Conservation (phyloP, 2,329 filamentous ascomycete species). For the Tolypocladium guangdongense region DNA sequence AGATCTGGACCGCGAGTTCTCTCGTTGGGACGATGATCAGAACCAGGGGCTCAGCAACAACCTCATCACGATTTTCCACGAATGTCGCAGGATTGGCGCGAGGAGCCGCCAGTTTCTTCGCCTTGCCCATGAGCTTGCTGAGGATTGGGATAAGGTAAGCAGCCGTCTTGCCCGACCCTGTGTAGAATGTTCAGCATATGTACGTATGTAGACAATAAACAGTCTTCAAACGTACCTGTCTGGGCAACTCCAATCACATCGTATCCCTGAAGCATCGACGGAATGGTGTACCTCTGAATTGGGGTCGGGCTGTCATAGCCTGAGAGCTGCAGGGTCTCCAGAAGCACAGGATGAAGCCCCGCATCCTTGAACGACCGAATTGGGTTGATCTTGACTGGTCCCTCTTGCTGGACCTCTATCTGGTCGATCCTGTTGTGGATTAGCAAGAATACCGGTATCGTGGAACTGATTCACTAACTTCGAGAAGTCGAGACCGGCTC, state of each 20-base stretch:
- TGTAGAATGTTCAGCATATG: background rate
- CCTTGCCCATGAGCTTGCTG: constrained; percentile 91
- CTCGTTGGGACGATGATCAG: constrained; percentile 78
- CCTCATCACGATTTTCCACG: constrained; percentile 32
- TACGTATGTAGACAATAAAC: background rate
- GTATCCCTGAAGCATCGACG: constrained; percentile 62
- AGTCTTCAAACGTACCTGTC: constrained; percentile 47
- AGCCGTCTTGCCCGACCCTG: constrained; percentile 92
- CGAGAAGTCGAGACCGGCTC: constrained; percentile 51
- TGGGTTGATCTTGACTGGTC: constrained; percentile 37
- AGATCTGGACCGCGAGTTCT: constrained; percentile 88
- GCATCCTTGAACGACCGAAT: constrained; percentile 57
- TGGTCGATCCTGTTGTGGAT: constrained; percentile 34
- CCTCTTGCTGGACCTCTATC: constrained; percentile 48
- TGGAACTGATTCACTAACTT: constrained; percentile 33
- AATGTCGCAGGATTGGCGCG: constrained; percentile 57
- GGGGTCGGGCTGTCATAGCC: constrained; percentile 68
- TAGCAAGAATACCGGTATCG: constrained; percentile 11
- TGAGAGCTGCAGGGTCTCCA: constrained; percentile 63
- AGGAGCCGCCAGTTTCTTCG: constrained; percentile 70
- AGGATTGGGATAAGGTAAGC: constrained; percentile 84
- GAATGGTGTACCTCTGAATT: constrained; percentile 77
- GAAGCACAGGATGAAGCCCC: constrained; percentile 75
- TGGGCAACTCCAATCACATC: constrained; percentile 88
- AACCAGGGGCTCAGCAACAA: constrained; percentile 77